phyloP scores from a whole-genome alignment of 345 rosid species.

The Hypericum androsaemum region DNA sequence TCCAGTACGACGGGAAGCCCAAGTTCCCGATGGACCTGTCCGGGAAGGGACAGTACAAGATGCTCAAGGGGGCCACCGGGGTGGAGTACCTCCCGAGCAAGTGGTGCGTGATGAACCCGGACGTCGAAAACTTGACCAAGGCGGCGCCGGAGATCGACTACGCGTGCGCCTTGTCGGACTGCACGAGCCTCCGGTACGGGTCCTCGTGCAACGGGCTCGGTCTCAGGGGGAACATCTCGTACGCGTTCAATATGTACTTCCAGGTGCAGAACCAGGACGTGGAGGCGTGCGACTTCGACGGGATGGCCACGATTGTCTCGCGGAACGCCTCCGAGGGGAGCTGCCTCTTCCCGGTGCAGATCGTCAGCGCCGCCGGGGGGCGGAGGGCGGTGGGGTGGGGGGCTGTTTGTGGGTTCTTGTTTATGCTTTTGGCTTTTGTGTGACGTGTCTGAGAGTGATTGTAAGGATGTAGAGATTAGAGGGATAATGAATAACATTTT shows the following conservation, averaged over 20 bases:
- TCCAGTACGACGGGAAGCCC: constrained; percentile 57
- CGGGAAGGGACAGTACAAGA: constrained; percentile 39
- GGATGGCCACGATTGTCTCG: constrained; percentile 25
- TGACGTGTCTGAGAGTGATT: no score
- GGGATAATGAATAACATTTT: no score
- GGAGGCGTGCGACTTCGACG: constrained; percentile 54
- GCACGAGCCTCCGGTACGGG: constrained; percentile 32
- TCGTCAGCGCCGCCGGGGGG: constrained; percentile 27
- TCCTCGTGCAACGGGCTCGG: constrained; percentile 35
- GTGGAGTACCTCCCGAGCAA: constrained; percentile 45
- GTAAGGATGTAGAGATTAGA: no score
- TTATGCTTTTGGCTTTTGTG: no score
- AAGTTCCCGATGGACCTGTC: constrained; percentile 61
- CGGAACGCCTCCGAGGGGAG: constrained; percentile 30
- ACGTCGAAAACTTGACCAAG: constrained; percentile 1
- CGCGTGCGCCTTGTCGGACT: constrained; percentile 58
- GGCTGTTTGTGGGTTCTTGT: no score
- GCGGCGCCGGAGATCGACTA: constrained; percentile 19
- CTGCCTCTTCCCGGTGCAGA: constrained; percentile 59
- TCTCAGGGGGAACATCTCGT: constrained; percentile 31
- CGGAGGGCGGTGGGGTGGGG: no score
- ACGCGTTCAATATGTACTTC: constrained; percentile 65
- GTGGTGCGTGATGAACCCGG: constrained; percentile 48
- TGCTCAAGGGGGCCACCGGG: constrained; percentile 47
- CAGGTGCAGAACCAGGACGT: constrained; percentile 52